Evolutionary conservation across 176 grass and related monocot genomes (phyloP).

Genomic region (Oropetium thomaeum): DNA sequence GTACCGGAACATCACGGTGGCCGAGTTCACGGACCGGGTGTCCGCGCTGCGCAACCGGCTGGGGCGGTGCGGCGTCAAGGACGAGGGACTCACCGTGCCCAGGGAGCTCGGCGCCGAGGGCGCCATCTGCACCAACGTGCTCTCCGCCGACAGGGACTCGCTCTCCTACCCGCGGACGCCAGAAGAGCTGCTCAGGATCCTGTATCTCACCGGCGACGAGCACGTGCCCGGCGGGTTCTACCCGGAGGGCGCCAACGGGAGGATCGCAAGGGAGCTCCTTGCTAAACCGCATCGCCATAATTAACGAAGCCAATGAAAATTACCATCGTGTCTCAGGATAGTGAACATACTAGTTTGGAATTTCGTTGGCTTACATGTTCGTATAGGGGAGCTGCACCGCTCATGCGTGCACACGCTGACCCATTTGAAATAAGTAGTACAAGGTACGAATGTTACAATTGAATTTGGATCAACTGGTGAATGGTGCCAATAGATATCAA

Average conservation of each 20-base stretch:
- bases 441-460: too few relatives aligned
- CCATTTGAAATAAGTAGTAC: neutral
- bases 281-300: neutral
- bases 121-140: slow-evolving; percentile 53
- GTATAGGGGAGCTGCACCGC: neutral
- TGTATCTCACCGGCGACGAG: slow-evolving; percentile 58
- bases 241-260: slow-evolving; percentile 55
- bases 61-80: slow-evolving; percentile 62
- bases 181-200: slow-evolving; percentile 54
- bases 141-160: slow-evolving; percentile 66
- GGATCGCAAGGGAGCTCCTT: slow-evolving; percentile 48
- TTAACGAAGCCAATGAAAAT: neutral
- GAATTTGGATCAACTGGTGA: neutral
- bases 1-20: slow-evolving; percentile 59
- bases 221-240: slow-evolving; percentile 49
- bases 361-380: neutral
- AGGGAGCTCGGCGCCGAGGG: slow-evolving; percentile 47
- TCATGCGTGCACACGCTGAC: neutral
- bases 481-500: too few relatives aligned
- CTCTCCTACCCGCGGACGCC: slow-evolving; percentile 60
- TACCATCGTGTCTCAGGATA: neutral
- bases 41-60: slow-evolving; percentile 54
- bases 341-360: neutral
- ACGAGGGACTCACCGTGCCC: slow-evolving; percentile 74
- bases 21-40: slow-evolving; percentile 58